These are phyloP conservation scores for Apiospora marii DNA, from an alignment of 2,329 filamentous ascomycete species.

Conservation along the genomic window DNA sequence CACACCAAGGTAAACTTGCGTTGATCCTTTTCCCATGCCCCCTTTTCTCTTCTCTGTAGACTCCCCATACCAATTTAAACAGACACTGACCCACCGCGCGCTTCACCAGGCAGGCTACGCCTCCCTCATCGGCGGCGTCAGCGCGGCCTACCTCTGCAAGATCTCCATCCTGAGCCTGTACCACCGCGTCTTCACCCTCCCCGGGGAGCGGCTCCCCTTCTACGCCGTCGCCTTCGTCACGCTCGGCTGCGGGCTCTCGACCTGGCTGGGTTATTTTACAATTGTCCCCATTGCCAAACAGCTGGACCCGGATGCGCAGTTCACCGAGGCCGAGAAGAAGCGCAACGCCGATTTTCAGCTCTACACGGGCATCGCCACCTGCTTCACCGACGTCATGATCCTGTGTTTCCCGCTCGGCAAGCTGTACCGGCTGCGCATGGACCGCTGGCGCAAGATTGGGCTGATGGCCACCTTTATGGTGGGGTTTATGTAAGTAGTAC, in stretches of 20 bases:
- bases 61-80: background rate
- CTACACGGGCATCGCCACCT: constrained; percentile 14
- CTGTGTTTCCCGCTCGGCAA: background rate
- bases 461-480: constrained; percentile 10
- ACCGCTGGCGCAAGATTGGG: constrained; percentile 3
- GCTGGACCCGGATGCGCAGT: background rate
- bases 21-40: background rate
- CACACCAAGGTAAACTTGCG: background rate
- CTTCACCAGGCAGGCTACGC: background rate
- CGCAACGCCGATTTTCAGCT: background rate
- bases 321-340: background rate
- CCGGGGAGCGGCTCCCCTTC: constrained; percentile 4
- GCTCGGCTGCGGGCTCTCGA: constrained; percentile 12
- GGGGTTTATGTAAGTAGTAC: background rate
- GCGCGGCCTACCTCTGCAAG: constrained; percentile 19
- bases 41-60: background rate
- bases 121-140: constrained; percentile 12
- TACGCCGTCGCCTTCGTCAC: background rate
- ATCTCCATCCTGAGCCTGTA: constrained; percentile 18
- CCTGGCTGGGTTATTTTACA: background rate
- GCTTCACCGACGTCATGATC: constrained; percentile 1
- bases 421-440: constrained; percentile 1
- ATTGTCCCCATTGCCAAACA: background rate
- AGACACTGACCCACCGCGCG: background rate
- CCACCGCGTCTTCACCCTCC: constrained; percentile 4